These are phyloP conservation scores for Klebsormidium nitens DNA, from an alignment of 139 green algal genomes.

Conservation along the genomic window DNA sequence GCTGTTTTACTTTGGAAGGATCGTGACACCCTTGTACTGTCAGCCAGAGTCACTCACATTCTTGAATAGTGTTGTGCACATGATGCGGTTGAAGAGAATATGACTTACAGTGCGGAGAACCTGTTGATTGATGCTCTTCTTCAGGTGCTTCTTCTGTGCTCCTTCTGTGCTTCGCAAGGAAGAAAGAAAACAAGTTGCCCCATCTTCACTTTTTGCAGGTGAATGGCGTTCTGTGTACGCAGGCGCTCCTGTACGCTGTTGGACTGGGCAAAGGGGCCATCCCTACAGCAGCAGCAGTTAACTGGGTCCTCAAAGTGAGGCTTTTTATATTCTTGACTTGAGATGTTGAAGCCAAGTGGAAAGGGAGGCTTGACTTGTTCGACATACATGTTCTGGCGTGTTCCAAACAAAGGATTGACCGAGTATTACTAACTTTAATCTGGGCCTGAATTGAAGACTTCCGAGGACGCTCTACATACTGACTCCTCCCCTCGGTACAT, in stretches of 20 bases:
- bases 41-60: not conserved
- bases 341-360: too few relatives aligned
- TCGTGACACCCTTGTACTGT: not conserved
- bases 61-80: not conserved
- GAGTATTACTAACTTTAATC: too few relatives aligned
- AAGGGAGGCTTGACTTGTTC: too few relatives aligned
- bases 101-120: too few relatives aligned
- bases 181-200: too few relatives aligned
- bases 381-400: too few relatives aligned
- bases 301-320: slow-evolving; percentile 50
- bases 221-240: not conserved
- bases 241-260: slow-evolving; percentile 42
- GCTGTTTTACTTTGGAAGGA: not conserved
- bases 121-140: not conserved
- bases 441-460: too few relatives aligned
- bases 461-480: too few relatives aligned
- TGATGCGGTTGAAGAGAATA: too few relatives aligned
- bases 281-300: slow-evolving; percentile 38
- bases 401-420: too few relatives aligned
- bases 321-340: too few relatives aligned
- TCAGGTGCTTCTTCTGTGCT: not conserved
- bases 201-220: not conserved
- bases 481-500: too few relatives aligned
- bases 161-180: not conserved
- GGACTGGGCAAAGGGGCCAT: slow-evolving; percentile 41